Base-by-base conservation (phyloP, 306 rosid species). In the Sechiopsis laciniata region DNA sequence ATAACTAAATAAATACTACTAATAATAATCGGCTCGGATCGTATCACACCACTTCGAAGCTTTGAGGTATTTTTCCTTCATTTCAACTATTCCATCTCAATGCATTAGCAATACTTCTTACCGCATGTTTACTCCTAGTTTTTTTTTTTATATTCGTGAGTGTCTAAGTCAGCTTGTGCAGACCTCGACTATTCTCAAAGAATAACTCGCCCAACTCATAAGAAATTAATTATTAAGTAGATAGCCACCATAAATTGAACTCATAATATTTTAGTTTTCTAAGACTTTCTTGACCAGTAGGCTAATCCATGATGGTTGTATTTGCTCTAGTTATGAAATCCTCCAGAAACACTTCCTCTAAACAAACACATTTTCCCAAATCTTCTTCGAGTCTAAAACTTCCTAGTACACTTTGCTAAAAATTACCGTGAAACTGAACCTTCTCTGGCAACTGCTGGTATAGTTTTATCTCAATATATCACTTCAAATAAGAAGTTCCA, bases 321-420 rank as follows among this genome's bases (percentile, higher is more conserved):
- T 32, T 32, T 32, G 37, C 37, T 32, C 37, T 2, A 45, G 35
- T 20, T 13, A 10, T 45, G 10, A 11, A 66, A 66, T 45, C 53
- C 37, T 48, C 24, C 11, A 1, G 40, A 67, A 67, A 67, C 19
- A 2, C 56, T 46, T 67, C 12, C 56, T 46, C 19, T 52, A 67
- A 14, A 12, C 20, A 3, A 60, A 12, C 2, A 60, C 17, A 21
- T 19, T 66, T 16, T 37, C 19, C 13, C 20, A 46, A 66, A 2
- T 5, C 6, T 66, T 60, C n/a, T 60, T 65, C 19, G 56, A 46
- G 73, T 67, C 22, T 46, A 46, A 67, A 21, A 42, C 32, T 65
- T 2, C 54, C n/a, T 17, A 17, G 51, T 19, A 65, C 10, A 10
- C 10, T 19, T 19, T 40, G 71, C 20, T 17, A 10, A 17, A 10